A percentile compares a stretch with the other conserved stretches of the same genome.
Conservation (phyloP, 345 rosid species). For the Eutrema japonicum region DNA sequence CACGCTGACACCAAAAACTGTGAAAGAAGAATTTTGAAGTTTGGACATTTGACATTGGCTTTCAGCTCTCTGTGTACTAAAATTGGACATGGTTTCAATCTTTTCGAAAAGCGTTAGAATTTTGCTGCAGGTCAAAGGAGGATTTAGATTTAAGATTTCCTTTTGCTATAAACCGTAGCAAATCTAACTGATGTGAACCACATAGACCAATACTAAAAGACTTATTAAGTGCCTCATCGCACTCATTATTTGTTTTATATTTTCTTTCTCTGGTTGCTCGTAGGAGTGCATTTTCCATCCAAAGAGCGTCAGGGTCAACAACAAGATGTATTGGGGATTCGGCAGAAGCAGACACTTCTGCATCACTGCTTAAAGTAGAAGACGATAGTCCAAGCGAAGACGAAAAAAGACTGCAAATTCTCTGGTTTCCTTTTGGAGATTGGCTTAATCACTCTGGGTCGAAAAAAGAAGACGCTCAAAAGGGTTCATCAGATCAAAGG, state of each 20-base stretch:
- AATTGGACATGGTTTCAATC: background rate
- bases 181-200: conserved; percentile 1
- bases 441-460: conserved; percentile 61
- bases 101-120: background rate
- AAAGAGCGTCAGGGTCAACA: conserved; percentile 59
- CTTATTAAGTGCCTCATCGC: background rate
- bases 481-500: conserved; percentile 50
- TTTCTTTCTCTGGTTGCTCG: conserved; percentile 8
- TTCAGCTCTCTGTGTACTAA: background rate
- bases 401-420: conserved; percentile 46
- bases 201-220: conserved; percentile 5
- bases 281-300: conserved; percentile 80
- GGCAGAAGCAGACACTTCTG: conserved; percentile 41
- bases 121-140: background rate
- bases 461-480: conserved; percentile 46
- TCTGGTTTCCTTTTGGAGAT: conserved; percentile 65
- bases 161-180: background rate
- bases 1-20: conserved; percentile 9
- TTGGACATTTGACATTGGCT: conserved; percentile 10
- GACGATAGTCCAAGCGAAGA: conserved; percentile 41
- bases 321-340: conserved; percentile 46
- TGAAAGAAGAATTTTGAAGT: conserved; percentile 6
- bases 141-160: background rate
- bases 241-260: conserved; percentile 24
- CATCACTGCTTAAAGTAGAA: conserved; percentile 48